phyloP scores from a whole-genome alignment of 108 stramenopile genomes.

The Craspedostauros australis region DNA sequence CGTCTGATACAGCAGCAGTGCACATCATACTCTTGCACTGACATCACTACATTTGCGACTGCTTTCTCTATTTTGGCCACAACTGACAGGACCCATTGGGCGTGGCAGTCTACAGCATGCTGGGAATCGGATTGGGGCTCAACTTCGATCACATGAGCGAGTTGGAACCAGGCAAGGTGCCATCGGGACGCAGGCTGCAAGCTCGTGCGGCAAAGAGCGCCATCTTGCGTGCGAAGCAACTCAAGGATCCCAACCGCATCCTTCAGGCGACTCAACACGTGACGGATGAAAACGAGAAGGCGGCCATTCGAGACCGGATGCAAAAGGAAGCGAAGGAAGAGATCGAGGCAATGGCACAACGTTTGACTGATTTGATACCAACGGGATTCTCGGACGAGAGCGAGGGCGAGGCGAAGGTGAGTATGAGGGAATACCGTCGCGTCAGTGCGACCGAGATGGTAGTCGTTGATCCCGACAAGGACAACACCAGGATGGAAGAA shows the following conservation, averaged over 20 bases:
- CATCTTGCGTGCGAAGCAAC: slow-evolving; percentile 31
- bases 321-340: slow-evolving; percentile 12
- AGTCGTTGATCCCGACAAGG: too few relatives aligned
- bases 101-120: slow-evolving; percentile 64
- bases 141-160: slow-evolving; percentile 55
- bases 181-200: slow-evolving; percentile 55
- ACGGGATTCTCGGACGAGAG: too few relatives aligned
- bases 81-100: slow-evolving; percentile 65
- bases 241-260: slow-evolving; percentile 18
- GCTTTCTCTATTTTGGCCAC: background rate
- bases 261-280: too few relatives aligned
- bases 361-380: slow-evolving; percentile 26
- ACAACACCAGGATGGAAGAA: too few relatives aligned
- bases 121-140: slow-evolving; percentile 74
- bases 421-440: too few relatives aligned
- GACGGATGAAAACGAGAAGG: too few relatives aligned
- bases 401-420: too few relatives aligned
- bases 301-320: too few relatives aligned
- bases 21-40: too few relatives aligned
- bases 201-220: slow-evolving; percentile 80
- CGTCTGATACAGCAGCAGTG: too few relatives aligned
- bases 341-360: slow-evolving; percentile 14
- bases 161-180: slow-evolving; percentile 21
- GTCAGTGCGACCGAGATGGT: too few relatives aligned
- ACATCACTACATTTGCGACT: too few relatives aligned